Conservation (phyloP, 2,329 filamentous ascomycete species). For the Pseudogymnoascus sp. region DNA sequence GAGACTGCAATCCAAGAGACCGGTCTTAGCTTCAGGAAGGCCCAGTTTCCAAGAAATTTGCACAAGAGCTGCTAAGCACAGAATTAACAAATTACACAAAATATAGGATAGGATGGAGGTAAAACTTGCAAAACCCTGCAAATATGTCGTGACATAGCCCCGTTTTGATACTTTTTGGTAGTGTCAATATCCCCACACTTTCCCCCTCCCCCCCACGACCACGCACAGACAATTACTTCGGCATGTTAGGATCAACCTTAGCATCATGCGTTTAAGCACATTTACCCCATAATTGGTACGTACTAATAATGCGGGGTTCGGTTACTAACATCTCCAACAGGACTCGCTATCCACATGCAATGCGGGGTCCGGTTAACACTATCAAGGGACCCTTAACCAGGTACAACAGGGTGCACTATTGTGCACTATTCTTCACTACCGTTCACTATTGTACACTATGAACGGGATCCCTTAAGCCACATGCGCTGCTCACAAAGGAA, state of each 20-base stretch:
- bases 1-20: background rate
- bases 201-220: background rate
- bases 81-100: conserved; percentile 3
- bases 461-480: background rate
- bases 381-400: background rate
- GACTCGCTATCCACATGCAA: background rate
- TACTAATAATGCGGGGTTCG: background rate
- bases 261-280: background rate
- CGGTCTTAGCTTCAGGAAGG: background rate
- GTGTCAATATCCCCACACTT: background rate
- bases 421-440: too few relatives aligned
- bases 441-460: background rate
- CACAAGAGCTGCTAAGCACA: conserved; percentile 3
- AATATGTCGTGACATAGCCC: background rate
- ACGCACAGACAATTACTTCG: background rate
- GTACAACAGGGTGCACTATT: too few relatives aligned
- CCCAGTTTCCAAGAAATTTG: conserved; percentile 5
- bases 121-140: conserved; percentile 1
- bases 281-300: background rate
- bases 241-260: background rate
- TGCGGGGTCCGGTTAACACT: background rate
- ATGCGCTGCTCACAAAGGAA: background rate
- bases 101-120: background rate
- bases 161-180: conserved; percentile 8
- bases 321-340: background rate